phyloP scores from a whole-genome alignment of 2,329 filamentous ascomycete species.

The Xylariaceae sp. region DNA sequence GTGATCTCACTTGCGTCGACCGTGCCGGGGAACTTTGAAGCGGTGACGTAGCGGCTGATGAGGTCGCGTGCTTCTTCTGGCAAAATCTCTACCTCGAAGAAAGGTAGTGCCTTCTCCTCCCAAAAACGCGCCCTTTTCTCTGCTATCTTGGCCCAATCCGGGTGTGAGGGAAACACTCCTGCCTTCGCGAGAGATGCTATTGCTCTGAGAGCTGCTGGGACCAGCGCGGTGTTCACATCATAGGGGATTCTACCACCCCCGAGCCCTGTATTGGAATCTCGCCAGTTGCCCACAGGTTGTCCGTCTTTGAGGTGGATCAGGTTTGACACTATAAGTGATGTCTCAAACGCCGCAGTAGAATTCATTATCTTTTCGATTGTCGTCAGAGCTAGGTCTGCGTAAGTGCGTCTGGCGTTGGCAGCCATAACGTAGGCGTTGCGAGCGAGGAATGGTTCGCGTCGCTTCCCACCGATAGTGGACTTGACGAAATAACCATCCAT shows the following conservation, averaged over 20 bases:
- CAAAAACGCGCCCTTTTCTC: slow-evolving; percentile 51
- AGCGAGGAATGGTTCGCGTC: slow-evolving; percentile 33
- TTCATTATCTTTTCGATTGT: slow-evolving; percentile 56
- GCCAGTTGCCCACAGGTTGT: slow-evolving; percentile 56
- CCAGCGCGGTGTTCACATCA: slow-evolving; percentile 59
- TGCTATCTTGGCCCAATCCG: slow-evolving; percentile 42
- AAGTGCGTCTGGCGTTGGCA: slow-evolving; percentile 48
- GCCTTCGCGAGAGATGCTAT: slow-evolving; percentile 47
- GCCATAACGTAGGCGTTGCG: slow-evolving; percentile 44
- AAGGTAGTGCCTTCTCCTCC: slow-evolving; percentile 54
- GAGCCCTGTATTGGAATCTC: slow-evolving; percentile 55
- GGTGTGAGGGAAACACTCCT: slow-evolving; percentile 45
- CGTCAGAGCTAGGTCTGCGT: slow-evolving; percentile 43
- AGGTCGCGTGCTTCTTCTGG: slow-evolving; percentile 38
- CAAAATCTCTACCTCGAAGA: slow-evolving; percentile 49
- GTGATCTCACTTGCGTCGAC: slow-evolving; percentile 38
- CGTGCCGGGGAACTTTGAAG: slow-evolving; percentile 39
- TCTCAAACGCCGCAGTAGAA: slow-evolving; percentile 48
- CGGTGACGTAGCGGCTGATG: slow-evolving; percentile 43
- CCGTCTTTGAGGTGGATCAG: slow-evolving; percentile 52
- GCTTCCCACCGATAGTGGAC: slow-evolving; percentile 35
- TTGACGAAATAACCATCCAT: slow-evolving; percentile 55
- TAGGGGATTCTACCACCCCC: slow-evolving; percentile 60
- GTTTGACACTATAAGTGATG: slow-evolving; percentile 46
- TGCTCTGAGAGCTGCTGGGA: slow-evolving; percentile 54